Conservation (phyloP, 176 grass and related monocot species). For the Dactylis glomerata region DNA sequence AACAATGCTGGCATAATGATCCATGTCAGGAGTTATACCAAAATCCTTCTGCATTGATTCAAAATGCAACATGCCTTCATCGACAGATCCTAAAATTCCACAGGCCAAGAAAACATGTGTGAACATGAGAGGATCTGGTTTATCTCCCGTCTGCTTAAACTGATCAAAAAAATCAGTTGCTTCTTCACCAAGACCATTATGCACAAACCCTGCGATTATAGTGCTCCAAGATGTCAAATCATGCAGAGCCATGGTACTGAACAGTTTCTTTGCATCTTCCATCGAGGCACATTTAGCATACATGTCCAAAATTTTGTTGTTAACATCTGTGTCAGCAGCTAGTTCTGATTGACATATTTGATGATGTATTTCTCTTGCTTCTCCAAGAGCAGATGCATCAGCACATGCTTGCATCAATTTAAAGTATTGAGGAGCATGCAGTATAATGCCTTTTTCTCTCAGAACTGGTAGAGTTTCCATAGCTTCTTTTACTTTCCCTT, state of each 20-base stretch:
- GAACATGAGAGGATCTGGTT: constrained; percentile 69
- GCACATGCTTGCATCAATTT: constrained; percentile 76
- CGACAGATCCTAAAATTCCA: constrained; percentile 74
- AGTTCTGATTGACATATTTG: constrained; percentile 45
- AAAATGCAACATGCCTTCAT: constrained; percentile 93
- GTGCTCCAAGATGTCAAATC: constrained; percentile 80
- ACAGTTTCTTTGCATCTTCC: constrained; percentile 68
- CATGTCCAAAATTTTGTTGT: constrained; percentile 88
- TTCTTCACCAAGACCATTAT: constrained; percentile 79
- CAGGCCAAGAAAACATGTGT: constrained; percentile 62
- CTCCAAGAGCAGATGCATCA: constrained; percentile 49
- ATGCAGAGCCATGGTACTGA: constrained; percentile 56
- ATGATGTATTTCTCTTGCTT: constrained; percentile 63
- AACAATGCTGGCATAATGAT: constrained; percentile 76
- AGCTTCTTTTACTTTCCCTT: constrained; percentile 80
- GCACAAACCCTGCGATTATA: constrained; percentile 78
- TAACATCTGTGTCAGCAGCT: constrained; percentile 46
- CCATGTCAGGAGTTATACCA: constrained; percentile 64
- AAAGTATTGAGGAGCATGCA: constrained; percentile 46
- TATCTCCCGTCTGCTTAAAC: constrained; percentile 63
- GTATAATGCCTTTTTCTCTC: constrained; percentile 36
- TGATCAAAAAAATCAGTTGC: constrained; percentile 60
- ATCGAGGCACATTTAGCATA: constrained; percentile 83
- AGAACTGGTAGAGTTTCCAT: constrained; percentile 55
- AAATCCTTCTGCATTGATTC: constrained; percentile 92